Evolutionary conservation across 306 rosid species (phyloP), one percentile per base, ranked within the genome.

Genomic region (Dalbergia cultrata): DNA sequence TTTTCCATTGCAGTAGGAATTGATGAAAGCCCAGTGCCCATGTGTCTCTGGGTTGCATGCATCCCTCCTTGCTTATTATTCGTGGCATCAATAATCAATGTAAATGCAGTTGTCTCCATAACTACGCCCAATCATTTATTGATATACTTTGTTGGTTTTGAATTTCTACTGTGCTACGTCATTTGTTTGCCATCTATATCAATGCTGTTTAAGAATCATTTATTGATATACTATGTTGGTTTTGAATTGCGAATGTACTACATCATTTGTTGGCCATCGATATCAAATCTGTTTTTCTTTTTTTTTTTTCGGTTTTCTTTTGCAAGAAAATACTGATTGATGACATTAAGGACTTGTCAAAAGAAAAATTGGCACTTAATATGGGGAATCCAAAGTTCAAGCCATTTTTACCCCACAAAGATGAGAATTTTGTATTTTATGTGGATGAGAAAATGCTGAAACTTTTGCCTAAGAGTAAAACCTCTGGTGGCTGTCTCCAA

Each of bases 21-120:
- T 13, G 26, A 58, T 54, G 74, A 66, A 41, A 11, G 76, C 59
- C 69, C 33, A 12, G 43, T 56, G 74, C 45, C 13, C 5, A 7
- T 64, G 18, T 72, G 73, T 21, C 26, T 41, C 52, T 66, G 53
- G 16, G 16, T 6, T 72, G 75, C 72, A 18, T 72, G 50, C 39
- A 54, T 67, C n/a, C 16, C 37, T 43, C 52, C 21, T 47, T 43
- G 52, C 80, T 65, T 77, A 63, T 65, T 77, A 63, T 70, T 56
- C 26, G 13, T 21, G 8, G 35, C 45, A 78, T 17, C 9, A 63
- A 62, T 41, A 54, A 26, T 64, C 21, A 73, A 72, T 33, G 8
- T 45, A 34, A n/a, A 35, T 52, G 63, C 21, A 59, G 52, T 31
- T 22, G 19, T 45, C 41, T 78, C 17, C 58, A 37, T 39, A n/a